Evolutionary conservation across 208 protist species (phyloP), one percentile per base, ranked within the genome.

Genomic region (Angomonas deanei): DNA sequence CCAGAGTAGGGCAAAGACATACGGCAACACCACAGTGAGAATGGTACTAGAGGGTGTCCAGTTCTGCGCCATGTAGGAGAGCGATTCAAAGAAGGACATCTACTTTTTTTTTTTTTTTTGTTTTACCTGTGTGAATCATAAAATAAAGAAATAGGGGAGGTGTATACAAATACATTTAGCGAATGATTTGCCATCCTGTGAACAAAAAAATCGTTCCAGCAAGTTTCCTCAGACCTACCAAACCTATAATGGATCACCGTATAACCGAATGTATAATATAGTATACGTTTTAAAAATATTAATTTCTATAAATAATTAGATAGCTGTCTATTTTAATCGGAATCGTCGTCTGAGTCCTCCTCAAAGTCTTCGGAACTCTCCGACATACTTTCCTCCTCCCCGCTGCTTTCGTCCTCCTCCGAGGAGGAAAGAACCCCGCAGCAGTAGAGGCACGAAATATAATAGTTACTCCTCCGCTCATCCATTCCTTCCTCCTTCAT

Each of bases 401-500:
- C 63, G 24, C 53, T 55, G 24, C 57, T 64, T 8, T 69, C 52
- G 13, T 13, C 42, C 10, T 69, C 64, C 19, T 23, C 50, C 26
- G 36, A 42, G 19, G 47, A 55, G 24, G 84, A 88, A 28, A 79
- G 62, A 21, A 88, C 69, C 1, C 84, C 86, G 33, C 75, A 84
- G 62, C 89, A 93, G 61, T 68, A 72, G 48, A 93, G 55, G 55
- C 89, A 96, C 6, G 77, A 82, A 27, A 96, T 72, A 66, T 96
- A 96, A 64, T 96, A 96, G 46, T 74, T 68, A 38, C 76, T 82
- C 8, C 84, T 86, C 56, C 71, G 68, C 62, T 66, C 61, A 23
- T 68, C 64, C 71, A 88, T 67, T 52, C 64, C 78, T 34, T 93
- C 86, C 61, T 48, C 70, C 42, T 73, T 80, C 89, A 96, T 96